These are phyloP conservation scores for Ophiostoma novo-ulmi DNA, from an alignment of 2,329 filamentous ascomycete species.

Conservation along the genomic window DNA sequence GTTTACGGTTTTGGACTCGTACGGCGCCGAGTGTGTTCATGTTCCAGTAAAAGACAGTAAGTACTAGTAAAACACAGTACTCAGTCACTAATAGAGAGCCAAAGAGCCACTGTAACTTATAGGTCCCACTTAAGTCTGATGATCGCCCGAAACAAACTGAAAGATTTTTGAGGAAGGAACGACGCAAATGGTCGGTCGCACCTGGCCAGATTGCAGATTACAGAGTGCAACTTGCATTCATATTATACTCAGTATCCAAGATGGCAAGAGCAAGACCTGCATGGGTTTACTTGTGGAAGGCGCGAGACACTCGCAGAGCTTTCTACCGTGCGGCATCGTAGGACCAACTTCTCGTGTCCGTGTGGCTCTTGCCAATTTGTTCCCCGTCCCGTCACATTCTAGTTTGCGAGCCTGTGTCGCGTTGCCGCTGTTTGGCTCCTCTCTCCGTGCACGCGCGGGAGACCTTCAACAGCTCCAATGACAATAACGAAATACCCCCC, in stretches of 20 bases:
- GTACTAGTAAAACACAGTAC: too few species aligned
- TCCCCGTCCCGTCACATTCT: conserved; percentile 9
- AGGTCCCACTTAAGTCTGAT: neutral
- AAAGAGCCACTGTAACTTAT: neutral
- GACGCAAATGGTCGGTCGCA: neutral
- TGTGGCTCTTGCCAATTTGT: conserved; percentile 3
- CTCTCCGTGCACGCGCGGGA: neutral
- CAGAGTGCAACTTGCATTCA: neutral
- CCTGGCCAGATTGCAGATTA: neutral
- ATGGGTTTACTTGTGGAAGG: neutral
- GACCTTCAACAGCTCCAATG: neutral
- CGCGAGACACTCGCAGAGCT: neutral
- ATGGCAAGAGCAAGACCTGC: conserved; percentile 9
- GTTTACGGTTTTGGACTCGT: conserved; percentile 10
- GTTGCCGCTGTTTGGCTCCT: neutral
- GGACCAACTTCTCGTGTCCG: conserved; percentile 7
- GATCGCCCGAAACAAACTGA: conserved; percentile 3
- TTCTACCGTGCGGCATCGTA: neutral
- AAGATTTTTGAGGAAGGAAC: neutral
- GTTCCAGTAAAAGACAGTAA: neutral
- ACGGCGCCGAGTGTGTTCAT: neutral
- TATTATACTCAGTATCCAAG: neutral
- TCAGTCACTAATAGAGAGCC: neutral
- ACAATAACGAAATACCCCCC: conserved; percentile 13
- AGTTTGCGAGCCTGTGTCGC: neutral